Percentiles rank a stretch among this genome's conserved stretches.
phyloP scores from a whole-genome alignment of 1,284 basidiomycete species.

The Ustilago bromivora region DNA sequence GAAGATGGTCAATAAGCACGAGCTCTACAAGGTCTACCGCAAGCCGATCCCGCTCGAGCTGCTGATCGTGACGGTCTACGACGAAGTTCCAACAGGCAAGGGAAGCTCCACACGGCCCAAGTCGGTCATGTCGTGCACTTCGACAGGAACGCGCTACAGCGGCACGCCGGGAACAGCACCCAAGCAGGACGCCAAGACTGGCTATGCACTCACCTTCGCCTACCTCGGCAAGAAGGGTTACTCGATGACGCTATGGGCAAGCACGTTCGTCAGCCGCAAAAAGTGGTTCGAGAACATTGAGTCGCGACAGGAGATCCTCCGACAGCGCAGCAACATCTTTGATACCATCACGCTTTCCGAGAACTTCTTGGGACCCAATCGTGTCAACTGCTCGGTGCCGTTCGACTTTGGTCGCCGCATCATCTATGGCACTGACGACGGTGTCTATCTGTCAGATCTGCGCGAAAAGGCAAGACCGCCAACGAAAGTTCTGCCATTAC shows the following conservation, averaged over 20 bases:
- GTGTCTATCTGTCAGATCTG: conserved; percentile 92
- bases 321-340: conserved; percentile 87
- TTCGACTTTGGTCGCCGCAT: conserved; percentile 87
- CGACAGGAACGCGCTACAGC: conserved; percentile 66
- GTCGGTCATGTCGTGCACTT: conserved; percentile 72
- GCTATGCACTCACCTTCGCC: conserved; percentile 90
- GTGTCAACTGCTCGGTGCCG: conserved; percentile 91
- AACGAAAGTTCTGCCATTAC: conserved; percentile 86
- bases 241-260: conserved; percentile 91
- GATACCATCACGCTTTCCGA: conserved; percentile 87
- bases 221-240: conserved; percentile 95
- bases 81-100: conserved; percentile 73
- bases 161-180: conserved; percentile 64
- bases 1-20: conserved; percentile 85
- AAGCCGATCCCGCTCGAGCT: conserved; percentile 97
- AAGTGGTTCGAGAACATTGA: conserved; percentile 96
- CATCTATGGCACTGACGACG: conserved; percentile 96
- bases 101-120: conserved; percentile 70
- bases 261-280: conserved; percentile 83
- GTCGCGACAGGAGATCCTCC: conserved; percentile 86
- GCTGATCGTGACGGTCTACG: conserved; percentile 83
- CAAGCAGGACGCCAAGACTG: conserved; percentile 83
- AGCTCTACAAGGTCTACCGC: conserved; percentile 93
- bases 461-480: conserved; percentile 78
- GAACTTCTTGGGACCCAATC: conserved; percentile 79